Evolutionary conservation across 1,139 yeast genomes (phyloP).

Genomic region (Pichia inconspicua): DNA sequence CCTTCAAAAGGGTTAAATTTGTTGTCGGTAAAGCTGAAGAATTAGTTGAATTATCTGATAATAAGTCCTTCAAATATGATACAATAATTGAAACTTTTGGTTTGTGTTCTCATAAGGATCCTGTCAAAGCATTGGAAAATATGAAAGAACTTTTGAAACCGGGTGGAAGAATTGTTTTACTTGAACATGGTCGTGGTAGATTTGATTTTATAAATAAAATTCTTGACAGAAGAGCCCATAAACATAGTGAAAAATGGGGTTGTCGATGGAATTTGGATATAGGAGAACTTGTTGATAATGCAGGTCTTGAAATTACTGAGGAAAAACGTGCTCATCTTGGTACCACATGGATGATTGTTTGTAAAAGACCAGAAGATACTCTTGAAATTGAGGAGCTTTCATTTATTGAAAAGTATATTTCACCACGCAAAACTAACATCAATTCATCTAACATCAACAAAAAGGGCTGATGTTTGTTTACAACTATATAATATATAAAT

Average conservation of each 20-base stretch:
- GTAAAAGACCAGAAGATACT: conserved; percentile 64
- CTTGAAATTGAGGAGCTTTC: conserved; percentile 39
- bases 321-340: conserved; percentile 83
- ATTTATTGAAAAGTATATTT: conserved; percentile 39
- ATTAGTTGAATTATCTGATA: conserved; percentile 40
- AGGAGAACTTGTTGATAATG: conserved; percentile 72
- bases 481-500: too few relatives aligned
- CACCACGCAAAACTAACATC: conserved; percentile 23
- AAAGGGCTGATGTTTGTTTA: neutral
- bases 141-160: conserved; percentile 71
- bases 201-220: conserved; percentile 72
- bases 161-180: conserved; percentile 78
- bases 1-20: conserved; percentile 65
- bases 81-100: conserved; percentile 94
- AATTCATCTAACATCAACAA: conserved; percentile 18
- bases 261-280: conserved; percentile 96
- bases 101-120: conserved; percentile 90
- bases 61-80: conserved; percentile 54
- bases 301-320: conserved; percentile 76
- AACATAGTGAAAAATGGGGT: conserved; percentile 88
- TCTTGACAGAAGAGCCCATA: conserved; percentile 75
- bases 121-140: conserved; percentile 70
- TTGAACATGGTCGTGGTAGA: conserved; percentile 89
- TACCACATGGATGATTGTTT: conserved; percentile 82
- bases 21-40: conserved; percentile 93